These are phyloP conservation scores for Papiliotrema fonsecae DNA, from an alignment of 1,284 basidiomycete species.

Conservation along the genomic window DNA sequence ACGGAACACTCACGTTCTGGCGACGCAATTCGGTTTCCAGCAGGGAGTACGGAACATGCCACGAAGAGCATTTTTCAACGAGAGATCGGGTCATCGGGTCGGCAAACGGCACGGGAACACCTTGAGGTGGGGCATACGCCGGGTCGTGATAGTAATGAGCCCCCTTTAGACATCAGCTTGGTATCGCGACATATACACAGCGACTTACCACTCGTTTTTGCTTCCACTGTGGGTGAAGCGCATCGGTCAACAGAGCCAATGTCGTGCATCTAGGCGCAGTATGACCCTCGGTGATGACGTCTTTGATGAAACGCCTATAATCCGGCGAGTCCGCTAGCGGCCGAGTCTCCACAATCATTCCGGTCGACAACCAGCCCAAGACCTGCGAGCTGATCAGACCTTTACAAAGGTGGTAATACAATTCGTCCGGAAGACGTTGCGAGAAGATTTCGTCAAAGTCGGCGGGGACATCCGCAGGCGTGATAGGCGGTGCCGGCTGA, in stretches of 20 bases:
- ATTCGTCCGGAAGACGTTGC: conserved; percentile 87
- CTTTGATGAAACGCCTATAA: conserved; percentile 90
- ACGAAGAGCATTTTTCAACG: conserved; percentile 81
- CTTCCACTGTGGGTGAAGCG: conserved; percentile 67
- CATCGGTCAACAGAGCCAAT: conserved; percentile 74
- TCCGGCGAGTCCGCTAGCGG: conserved; percentile 92
- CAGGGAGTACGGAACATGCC: conserved; percentile 81
- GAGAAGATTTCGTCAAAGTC: conserved; percentile 97
- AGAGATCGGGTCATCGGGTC: conserved; percentile 75
- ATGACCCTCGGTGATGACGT: conserved; percentile 87
- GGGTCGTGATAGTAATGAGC: conserved; percentile 52
- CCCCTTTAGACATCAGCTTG: conserved; percentile 20
- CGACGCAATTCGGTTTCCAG: conserved; percentile 92
- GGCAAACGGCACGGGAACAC: conserved; percentile 59
- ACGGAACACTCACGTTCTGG: conserved; percentile 71
- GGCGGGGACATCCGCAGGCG: conserved; percentile 76
- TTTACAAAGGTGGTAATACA: conserved; percentile 92
- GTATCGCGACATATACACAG: neutral
- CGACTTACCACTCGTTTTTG: conserved; percentile 59
- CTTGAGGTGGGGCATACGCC: conserved; percentile 21
- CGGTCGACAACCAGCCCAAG: conserved; percentile 84
- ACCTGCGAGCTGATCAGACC: conserved; percentile 83
- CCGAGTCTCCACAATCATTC: conserved; percentile 73
- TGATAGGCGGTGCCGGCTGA: conserved; percentile 51
- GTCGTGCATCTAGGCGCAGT: conserved; percentile 88